Conservation (phyloP, 164 flowering plant species). For the Tetrastigma voinierianum region DNA sequence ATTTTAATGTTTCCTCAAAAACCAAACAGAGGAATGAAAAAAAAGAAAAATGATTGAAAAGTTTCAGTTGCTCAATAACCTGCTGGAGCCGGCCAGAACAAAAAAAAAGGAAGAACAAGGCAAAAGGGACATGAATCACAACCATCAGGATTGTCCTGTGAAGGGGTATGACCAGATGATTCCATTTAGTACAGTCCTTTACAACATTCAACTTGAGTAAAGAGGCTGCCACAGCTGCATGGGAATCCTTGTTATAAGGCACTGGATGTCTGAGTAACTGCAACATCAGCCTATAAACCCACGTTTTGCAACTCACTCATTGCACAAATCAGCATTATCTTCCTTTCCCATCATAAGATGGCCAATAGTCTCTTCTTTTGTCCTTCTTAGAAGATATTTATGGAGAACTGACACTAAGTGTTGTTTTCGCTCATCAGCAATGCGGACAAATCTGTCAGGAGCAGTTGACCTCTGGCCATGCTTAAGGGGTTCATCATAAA, state of each 20-base stretch:
- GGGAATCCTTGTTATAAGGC: constrained; percentile 88
- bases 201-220: constrained; percentile 89
- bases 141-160: constrained; percentile 88
- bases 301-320: constrained; percentile 93
- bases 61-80: constrained; percentile 37
- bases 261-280: constrained; percentile 83
- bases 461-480: constrained; percentile 97
- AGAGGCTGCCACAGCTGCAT: constrained; percentile 93
- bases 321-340: constrained; percentile 95
- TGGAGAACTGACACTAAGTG: constrained; percentile 71
- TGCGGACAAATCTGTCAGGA: constrained; percentile 70
- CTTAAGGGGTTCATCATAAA: constrained; percentile 94
- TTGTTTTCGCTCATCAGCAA: constrained; percentile 81
- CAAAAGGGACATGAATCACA: constrained; percentile 97
- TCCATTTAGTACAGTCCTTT: constrained; percentile 79
- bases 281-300: constrained; percentile 74
- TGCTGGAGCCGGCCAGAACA: constrained; percentile 94
- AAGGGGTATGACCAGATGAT: constrained; percentile 83
- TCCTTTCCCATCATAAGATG: constrained; percentile 99
- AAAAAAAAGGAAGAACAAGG: constrained; percentile 91
- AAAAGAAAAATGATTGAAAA: not conserved
- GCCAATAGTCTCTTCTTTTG: constrained; percentile 97
- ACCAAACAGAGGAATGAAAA: too few relatives aligned
- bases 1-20: too few relatives aligned
- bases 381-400: constrained; percentile 76